Percentiles rank a stretch among this genome's conserved stretches.
phyloP scores from a whole-genome alignment of 2,329 filamentous ascomycete genomes.

The Simplicillium aogashimaense region DNA sequence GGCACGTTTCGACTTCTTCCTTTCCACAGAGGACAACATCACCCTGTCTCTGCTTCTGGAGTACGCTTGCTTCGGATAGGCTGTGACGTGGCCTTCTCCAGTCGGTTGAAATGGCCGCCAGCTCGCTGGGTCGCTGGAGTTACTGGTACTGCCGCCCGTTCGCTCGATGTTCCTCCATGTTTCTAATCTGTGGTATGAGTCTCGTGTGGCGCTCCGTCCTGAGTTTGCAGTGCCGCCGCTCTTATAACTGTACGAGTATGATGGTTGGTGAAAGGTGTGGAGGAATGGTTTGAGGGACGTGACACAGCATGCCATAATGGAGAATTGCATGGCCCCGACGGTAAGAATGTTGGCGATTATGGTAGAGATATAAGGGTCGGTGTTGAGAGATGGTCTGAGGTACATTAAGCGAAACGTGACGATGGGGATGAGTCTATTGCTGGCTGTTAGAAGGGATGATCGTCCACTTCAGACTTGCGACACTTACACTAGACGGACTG shows the following conservation, averaged over 20 bases:
- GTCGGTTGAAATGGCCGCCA: conserved; percentile 3
- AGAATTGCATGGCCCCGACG: conserved; percentile 3
- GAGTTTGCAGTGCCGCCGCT: conserved; percentile 1
- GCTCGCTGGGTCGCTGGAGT: neutral
- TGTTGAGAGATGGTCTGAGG: neutral
- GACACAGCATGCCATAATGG: conserved; percentile 5
- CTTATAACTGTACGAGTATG: conserved; percentile 5
- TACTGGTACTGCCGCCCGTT: neutral
- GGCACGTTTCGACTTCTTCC: neutral
- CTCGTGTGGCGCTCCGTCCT: neutral
- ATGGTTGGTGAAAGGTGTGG: conserved; percentile 8
- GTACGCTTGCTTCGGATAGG: neutral
- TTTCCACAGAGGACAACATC: neutral
- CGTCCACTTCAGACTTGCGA: too few relatives aligned
- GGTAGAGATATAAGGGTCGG: conserved; percentile 1
- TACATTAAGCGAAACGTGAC: conserved; percentile 1
- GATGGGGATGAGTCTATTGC: neutral
- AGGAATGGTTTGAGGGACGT: conserved; percentile 6
- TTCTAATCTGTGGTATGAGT: conserved; percentile 2
- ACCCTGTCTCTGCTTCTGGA: neutral
- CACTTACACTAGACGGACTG: conserved; percentile 2
- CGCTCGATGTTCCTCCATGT: neutral
- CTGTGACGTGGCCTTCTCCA: neutral
- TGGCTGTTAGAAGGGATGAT: neutral
- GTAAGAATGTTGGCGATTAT: conserved; percentile 3